Conservation (phyloP, 2,329 filamentous ascomycete genomes). For the Colletotrichum nymphaeae region DNA sequence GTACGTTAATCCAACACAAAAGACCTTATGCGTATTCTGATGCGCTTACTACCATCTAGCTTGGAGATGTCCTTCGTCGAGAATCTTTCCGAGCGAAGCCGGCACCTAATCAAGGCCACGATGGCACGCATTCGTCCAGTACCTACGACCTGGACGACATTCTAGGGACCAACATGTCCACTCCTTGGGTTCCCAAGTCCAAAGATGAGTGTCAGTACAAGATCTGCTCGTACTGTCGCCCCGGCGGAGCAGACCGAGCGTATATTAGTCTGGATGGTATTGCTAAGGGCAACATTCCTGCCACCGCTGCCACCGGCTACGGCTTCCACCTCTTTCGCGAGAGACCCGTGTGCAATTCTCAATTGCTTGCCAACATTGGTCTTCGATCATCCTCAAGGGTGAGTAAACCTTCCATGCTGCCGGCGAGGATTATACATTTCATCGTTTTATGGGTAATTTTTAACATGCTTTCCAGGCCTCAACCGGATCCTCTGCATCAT, state of each 20-base stretch:
- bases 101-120: not conserved
- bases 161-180: constrained; percentile 31
- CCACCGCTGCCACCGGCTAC: constrained; percentile 62
- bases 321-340: constrained; percentile 59
- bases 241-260: constrained; percentile 53
- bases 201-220: constrained; percentile 61
- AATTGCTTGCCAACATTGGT: constrained; percentile 53
- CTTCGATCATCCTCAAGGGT: constrained; percentile 51
- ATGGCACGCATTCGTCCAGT: not conserved
- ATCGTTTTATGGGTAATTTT: too few species aligned
- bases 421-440: not conserved
- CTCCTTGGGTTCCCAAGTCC: constrained; percentile 51
- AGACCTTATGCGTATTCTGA: not conserved
- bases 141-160: constrained; percentile 8
- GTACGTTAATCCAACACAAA: constrained; percentile 46
- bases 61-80: constrained; percentile 24
- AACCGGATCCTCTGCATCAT: not conserved
- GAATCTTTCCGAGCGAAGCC: constrained; percentile 24
- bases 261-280: constrained; percentile 64
- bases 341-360: constrained; percentile 56
- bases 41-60: not conserved
- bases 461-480: constrained; percentile 2
- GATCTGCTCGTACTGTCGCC: constrained; percentile 62
- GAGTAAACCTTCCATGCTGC: constrained; percentile 25
- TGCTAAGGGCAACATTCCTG: constrained; percentile 59